A percentile compares a stretch with the other conserved stretches of the same genome.
Evolutionary conservation across 306 rosid species (phyloP).

Genomic region (Albizia julibrissin): DNA sequence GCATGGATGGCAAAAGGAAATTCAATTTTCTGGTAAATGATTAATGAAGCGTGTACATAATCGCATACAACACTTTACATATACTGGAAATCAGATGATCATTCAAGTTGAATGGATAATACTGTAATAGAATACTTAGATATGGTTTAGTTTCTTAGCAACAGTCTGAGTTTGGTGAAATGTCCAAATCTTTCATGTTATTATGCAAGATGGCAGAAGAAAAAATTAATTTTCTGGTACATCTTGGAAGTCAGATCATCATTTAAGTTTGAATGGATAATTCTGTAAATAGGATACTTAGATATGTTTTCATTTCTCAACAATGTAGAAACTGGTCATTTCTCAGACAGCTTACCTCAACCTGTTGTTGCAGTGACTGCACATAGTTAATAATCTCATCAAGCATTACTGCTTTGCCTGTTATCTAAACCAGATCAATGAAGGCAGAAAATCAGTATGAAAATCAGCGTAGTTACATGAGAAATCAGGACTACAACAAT

Average conservation of each 20-base stretch:
- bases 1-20: slow-evolving; percentile 35
- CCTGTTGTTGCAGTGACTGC: slow-evolving; percentile 98
- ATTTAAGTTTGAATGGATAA: slow-evolving; percentile 10
- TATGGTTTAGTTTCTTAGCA: not conserved
- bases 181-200: not conserved
- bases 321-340: not conserved
- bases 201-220: slow-evolving; percentile 27
- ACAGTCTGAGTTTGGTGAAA: slow-evolving; percentile 11
- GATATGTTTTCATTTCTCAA: slow-evolving; percentile 19
- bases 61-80: not conserved
- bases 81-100: slow-evolving; percentile 21
- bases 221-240: slow-evolving; percentile 52
- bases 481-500: slow-evolving; percentile 28
- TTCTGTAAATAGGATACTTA: not conserved
- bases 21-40: slow-evolving; percentile 45
- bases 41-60: not conserved
- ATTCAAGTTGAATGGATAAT: slow-evolving; percentile 8
- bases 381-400: slow-evolving; percentile 98
- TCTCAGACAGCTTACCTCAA: slow-evolving; percentile 73
- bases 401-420: slow-evolving; percentile 99
- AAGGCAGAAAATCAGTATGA: slow-evolving; percentile 29
- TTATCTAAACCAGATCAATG: slow-evolving; percentile 62
- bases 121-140: slow-evolving; percentile 13
- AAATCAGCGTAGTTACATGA: slow-evolving; percentile 31
- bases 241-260: slow-evolving; percentile 17